Base-by-base conservation (phyloP, 352 stramenopile genomes). In the Bremia lactucae region DNA sequence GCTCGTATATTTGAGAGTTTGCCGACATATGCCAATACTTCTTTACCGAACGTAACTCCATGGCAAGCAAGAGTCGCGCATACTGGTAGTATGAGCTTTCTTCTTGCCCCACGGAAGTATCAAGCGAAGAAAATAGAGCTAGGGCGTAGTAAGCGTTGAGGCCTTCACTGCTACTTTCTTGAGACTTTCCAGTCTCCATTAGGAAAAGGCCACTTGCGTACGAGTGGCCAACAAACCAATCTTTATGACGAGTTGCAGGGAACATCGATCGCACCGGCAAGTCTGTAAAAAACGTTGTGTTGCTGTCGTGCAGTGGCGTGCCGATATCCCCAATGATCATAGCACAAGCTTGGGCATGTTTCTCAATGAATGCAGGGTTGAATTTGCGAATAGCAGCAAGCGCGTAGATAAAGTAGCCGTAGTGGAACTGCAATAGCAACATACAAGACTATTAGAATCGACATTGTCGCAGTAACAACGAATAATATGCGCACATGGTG, bases 131-230 rank as follows among this genome's bases (percentile, higher is more conserved):
- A 28, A 87, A 87, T 19, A 98, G 74, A 42, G 92, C 89, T 5
- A 96, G 79, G 8, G 77, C 83, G 62, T 97, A 98, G 65, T 98
- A 98, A 31, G 86, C 92, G 62, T 98, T 98, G 19, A 96, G 59
- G 36, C 80, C 83, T 65, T 98, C 94, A 51, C 85, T 97, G 36
- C 81, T 96, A 57, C 85, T 97, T 58, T 98, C 95, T 62, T 98
- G 92, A 21, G 78, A 88, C 65, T 98, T 98, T 31, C 94, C 95
- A 46, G 95, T 84, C 26, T 82, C 59, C 72, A 97, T 95, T 20
- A 75, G 73, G 63, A 97, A 98, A 10, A 98, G 31, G 4, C 95
- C 95, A 29, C 83, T 96, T 8, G 94, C 92, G 69, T 96, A 98
- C 39, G 88, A 97, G 54, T 98, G 92, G 23, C 89, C 92, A 35